phyloP scores from a whole-genome alignment of 768 basidiomycete genomes.

The Leccinum ochraceum region DNA sequence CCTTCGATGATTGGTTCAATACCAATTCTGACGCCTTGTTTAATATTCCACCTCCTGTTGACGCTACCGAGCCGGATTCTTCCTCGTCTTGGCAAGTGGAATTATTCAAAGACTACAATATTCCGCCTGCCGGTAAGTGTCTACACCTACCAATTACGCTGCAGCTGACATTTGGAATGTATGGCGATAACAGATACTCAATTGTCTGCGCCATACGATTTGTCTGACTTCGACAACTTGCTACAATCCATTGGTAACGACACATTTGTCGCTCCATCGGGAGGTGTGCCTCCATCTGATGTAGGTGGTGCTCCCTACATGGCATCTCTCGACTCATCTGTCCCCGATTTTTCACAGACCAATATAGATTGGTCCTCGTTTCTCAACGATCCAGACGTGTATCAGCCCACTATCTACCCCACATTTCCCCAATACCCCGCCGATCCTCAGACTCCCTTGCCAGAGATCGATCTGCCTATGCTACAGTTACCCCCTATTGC shows the following conservation, averaged over 20 bases:
- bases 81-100: slow-evolving; percentile 34
- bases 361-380: slow-evolving; percentile 20
- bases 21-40: slow-evolving; percentile 27
- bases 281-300: background rate
- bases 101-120: slow-evolving; percentile 35
- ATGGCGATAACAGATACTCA: background rate
- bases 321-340: background rate
- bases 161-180: background rate
- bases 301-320: background rate
- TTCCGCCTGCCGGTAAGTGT: slow-evolving; percentile 11
- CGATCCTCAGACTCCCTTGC: slow-evolving; percentile 6
- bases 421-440: slow-evolving; percentile 6
- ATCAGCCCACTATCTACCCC: slow-evolving; percentile 1
- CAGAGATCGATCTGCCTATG: slow-evolving; percentile 29
- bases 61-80: slow-evolving; percentile 27
- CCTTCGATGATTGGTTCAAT: slow-evolving; percentile 40
- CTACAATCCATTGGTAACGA: slow-evolving; percentile 7
- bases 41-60: slow-evolving; percentile 28
- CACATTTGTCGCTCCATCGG: background rate
- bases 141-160: background rate
- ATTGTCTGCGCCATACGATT: background rate
- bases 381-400: background rate
- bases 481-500: slow-evolving; percentile 21
- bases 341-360: slow-evolving; percentile 5
- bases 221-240: slow-evolving; percentile 11